Evolutionary conservation across 176 grass and related monocot species (phyloP), one percentile per base, ranked within the genome.

Genomic region (Rhynchospora tenuis): DNA sequence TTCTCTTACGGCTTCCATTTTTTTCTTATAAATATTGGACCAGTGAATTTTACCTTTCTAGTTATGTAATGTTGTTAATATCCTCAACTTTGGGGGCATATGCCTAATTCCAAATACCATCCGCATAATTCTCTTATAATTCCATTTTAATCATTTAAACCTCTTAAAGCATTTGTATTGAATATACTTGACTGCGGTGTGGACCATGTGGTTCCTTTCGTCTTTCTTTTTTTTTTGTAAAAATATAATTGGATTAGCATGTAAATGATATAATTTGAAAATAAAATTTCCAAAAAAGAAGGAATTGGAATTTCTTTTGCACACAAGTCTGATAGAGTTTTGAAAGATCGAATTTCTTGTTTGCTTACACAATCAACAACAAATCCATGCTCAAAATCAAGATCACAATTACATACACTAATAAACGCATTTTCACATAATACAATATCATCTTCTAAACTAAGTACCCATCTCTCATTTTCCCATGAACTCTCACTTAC

Each of bases 401-500:
- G 48, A 77, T 76, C 73, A 76, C 23, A 17, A 76, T 56, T 77
- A 77, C 50, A 77, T 7, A 56, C 73, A 77, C 24, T 33, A 56
- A 77, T 77, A 38, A 38, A 38, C 47, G 55, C 73, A 77, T 19
- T 77, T 77, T 77, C 50, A 77, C 73, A 19, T 9, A n/a, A 31
- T 31, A 16, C 15, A 29, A 77, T 77, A 1, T 60, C 5, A 60
- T 65, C 14, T 31, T 56, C 50, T n/a, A 77, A 77, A 31, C 16
- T 12, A 77, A 7, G 48, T 56, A 77, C 14, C 73, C 50, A 77
- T 56, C 23, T 55, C 69, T 64, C 24, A 64, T 52, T 77, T 77
- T 56, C 73, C 23, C 65, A 31, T 69, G 33, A 69, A 69, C n/a
- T 60, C 54, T 66, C 59, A 82, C 20, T 82, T 66, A 82, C 80